These are phyloP conservation scores for Fonsecaea nubica DNA, from an alignment of 2,329 filamentous ascomycete species.

Conservation along the genomic window DNA sequence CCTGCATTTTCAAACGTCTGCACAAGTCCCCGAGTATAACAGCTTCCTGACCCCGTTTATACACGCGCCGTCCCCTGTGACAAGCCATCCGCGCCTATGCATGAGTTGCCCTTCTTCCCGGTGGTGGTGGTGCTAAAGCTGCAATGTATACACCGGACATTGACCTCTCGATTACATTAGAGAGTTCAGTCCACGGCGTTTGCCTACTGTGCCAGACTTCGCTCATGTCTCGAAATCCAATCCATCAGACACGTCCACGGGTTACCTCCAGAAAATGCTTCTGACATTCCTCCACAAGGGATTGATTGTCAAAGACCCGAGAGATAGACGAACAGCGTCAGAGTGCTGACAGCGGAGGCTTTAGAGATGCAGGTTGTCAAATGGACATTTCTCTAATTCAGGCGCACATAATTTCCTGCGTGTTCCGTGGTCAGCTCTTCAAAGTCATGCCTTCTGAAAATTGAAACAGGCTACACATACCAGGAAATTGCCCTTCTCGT, in stretches of 20 bases:
- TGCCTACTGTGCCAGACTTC: neutral
- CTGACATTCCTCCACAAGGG: neutral
- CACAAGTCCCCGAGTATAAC: neutral
- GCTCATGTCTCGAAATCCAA: neutral
- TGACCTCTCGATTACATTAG: neutral
- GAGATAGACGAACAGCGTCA: neutral
- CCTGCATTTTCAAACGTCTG: neutral
- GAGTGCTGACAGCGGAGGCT: neutral
- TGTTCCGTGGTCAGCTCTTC: neutral
- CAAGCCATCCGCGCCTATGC: neutral
- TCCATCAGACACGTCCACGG: neutral
- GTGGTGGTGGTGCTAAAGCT: neutral
- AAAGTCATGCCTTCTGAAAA: neutral
- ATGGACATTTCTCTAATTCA: constrained; percentile 43
- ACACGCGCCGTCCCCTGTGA: neutral
- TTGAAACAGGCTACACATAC: constrained; percentile 60
- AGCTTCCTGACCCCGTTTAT: neutral
- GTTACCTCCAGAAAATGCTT: neutral
- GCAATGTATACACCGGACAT: neutral
- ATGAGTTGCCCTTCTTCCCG: neutral
- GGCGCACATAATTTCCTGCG: constrained; percentile 51
- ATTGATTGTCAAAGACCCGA: neutral
- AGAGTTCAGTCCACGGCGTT: neutral
- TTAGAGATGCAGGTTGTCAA: neutral
- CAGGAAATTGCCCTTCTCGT: constrained; percentile 90